Conservation (phyloP, 202 grass and related monocot genomes). For the Cymbopogon flexuosus region DNA sequence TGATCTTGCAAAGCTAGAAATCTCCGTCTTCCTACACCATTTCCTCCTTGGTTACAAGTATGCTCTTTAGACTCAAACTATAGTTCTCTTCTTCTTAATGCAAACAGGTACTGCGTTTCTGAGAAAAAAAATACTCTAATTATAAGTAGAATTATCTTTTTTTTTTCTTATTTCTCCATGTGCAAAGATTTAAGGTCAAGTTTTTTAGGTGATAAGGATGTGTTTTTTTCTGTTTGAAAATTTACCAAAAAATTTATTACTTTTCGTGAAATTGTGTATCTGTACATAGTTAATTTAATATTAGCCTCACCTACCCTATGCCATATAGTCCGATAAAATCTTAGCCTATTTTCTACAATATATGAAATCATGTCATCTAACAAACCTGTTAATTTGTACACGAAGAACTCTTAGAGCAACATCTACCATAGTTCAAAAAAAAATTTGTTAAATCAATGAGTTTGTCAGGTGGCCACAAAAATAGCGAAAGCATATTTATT, state of each 20-base stretch:
- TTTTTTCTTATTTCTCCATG: not conserved
- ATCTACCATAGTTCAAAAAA: too few species aligned
- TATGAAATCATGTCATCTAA: too few species aligned
- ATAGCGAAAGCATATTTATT: too few species aligned
- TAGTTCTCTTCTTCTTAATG: too few species aligned
- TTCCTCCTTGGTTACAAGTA: conserved; percentile 84
- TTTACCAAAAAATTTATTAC: too few species aligned
- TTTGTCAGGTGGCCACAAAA: too few species aligned
- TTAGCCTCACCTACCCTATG: not conserved
- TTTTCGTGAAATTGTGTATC: too few species aligned
- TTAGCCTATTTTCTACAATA: not conserved
- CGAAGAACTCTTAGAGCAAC: not conserved
- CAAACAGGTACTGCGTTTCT: too few species aligned
- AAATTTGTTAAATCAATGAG: too few species aligned
- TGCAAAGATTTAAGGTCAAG: not conserved
- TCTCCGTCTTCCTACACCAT: conserved; percentile 87
- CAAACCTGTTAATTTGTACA: not conserved
- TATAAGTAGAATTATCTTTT: not conserved
- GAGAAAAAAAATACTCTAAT: too few species aligned
- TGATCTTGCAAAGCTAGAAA: conserved; percentile 82
- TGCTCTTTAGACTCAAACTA: not conserved
- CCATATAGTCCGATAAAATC: not conserved
- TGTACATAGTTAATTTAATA: too few species aligned
- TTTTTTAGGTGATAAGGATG: not conserved
- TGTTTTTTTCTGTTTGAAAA: too few species aligned